Evolutionary conservation across 768 basidiomycete species (phyloP).

Genomic region (Lactarius quietus): DNA sequence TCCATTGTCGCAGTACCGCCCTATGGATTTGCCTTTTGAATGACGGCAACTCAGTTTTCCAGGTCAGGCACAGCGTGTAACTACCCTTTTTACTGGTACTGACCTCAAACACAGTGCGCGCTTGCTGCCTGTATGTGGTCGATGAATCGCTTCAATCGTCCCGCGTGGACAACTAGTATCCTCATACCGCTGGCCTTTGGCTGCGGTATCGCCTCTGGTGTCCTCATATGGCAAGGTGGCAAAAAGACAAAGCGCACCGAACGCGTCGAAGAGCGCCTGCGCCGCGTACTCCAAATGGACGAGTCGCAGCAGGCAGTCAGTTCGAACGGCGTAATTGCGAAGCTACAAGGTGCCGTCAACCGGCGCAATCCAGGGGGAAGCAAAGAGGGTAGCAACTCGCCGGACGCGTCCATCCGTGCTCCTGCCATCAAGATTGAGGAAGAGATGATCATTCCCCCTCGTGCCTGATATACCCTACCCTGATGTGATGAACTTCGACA

Average conservation of each 20-base stretch:
- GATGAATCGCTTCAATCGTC: constrained; percentile 64
- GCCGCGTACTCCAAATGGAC: constrained; percentile 41
- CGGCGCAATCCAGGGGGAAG: background rate
- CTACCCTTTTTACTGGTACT: constrained; percentile 12
- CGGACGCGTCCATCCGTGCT: background rate
- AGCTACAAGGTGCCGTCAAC: constrained; percentile 10
- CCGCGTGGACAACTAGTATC: constrained; percentile 62
- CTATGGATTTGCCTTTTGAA: constrained; percentile 69
- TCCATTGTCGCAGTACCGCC: constrained; percentile 46
- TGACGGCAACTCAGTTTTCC: constrained; percentile 79
- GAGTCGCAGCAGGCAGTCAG: background rate
- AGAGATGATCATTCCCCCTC: constrained; percentile 33
- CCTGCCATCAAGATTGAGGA: constrained; percentile 32
- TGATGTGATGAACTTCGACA: background rate
- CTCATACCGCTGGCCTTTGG: constrained; percentile 73
- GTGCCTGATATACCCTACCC: constrained; percentile 6
- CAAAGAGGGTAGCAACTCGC: background rate
- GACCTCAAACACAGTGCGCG: constrained; percentile 41
- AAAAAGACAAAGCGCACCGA: constrained; percentile 63
- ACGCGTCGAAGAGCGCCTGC: constrained; percentile 59
- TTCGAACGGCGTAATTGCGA: constrained; percentile 8
- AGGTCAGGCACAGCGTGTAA: constrained; percentile 39
- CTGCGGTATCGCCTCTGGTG: constrained; percentile 68
- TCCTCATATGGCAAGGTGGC: constrained; percentile 73
- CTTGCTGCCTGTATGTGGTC: constrained; percentile 82